phyloP scores from a whole-genome alignment of 1,284 basidiomycete species.

The Malassezia japonica region DNA sequence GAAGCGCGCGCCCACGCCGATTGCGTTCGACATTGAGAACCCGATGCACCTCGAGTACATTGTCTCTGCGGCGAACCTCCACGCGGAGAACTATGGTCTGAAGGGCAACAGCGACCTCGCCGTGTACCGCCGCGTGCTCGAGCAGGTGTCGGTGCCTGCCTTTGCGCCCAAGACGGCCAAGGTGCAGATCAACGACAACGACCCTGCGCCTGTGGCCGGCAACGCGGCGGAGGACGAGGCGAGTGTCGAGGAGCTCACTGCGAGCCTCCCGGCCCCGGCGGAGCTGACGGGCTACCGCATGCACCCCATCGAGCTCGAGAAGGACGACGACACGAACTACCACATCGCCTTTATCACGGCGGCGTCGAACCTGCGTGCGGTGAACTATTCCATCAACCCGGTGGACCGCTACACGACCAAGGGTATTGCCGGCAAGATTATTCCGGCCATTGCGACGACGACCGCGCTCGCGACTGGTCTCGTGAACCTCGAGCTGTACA shows the following conservation, averaged over 20 bases:
- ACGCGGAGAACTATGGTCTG: slow-evolving; percentile 95
- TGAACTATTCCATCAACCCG: slow-evolving; percentile 82
- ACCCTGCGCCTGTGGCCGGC: slow-evolving; percentile 61
- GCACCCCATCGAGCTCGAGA: slow-evolving; percentile 93
- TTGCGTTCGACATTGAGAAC: slow-evolving; percentile 66
- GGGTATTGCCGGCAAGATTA: slow-evolving; percentile 98
- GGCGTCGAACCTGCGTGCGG: slow-evolving; percentile 89
- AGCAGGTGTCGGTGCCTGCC: slow-evolving; percentile 78
- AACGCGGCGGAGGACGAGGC: slow-evolving; percentile 17
- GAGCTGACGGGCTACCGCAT: slow-evolving; percentile 89
- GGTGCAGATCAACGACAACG: slow-evolving; percentile 89
- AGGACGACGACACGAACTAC: slow-evolving; percentile 95
- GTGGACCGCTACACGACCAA: slow-evolving; percentile 92
- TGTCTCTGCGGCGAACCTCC: slow-evolving; percentile 86
- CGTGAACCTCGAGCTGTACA: slow-evolving; percentile 89
- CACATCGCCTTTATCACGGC: slow-evolving; percentile 99
- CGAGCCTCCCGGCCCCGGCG: slow-evolving; percentile 37
- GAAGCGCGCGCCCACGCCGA: slow-evolving; percentile 90
- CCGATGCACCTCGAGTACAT: slow-evolving; percentile 79
- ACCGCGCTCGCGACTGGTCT: slow-evolving; percentile 89
- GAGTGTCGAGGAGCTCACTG: slow-evolving; percentile 36
- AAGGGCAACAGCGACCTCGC: slow-evolving; percentile 74
- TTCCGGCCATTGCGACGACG: slow-evolving; percentile 97
- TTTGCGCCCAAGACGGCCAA: slow-evolving; percentile 86
- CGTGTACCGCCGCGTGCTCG: slow-evolving; percentile 73